These are phyloP conservation scores for Pseudogymnoascus sp. DNA, from an alignment of 2,329 filamentous ascomycete species.

Conservation along the genomic window DNA sequence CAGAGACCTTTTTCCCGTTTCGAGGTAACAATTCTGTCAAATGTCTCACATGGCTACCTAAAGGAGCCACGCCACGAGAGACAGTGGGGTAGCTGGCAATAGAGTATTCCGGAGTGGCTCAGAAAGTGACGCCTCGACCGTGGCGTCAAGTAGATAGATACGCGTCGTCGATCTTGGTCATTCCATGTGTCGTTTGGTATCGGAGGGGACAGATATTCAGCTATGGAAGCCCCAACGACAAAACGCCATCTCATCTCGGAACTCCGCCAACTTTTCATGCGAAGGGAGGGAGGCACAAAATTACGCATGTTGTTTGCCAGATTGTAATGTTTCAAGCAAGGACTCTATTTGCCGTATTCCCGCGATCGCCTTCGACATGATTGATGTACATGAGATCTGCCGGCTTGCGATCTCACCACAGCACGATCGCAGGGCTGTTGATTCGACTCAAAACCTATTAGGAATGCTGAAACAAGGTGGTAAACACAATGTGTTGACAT, in stretches of 20 bases:
- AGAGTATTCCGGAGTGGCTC: slow-evolving; percentile 5
- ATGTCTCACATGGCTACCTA: slow-evolving; percentile 5
- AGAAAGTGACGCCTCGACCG: slow-evolving; percentile 1
- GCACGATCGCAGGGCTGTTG: slow-evolving; percentile 2
- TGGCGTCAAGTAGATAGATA: slow-evolving; percentile 1
- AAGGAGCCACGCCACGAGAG: slow-evolving; percentile 3
- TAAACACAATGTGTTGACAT: slow-evolving; percentile 3
- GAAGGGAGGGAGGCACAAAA: background rate
- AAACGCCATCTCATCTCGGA: background rate
- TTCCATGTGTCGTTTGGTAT: background rate
- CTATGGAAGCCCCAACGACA: background rate
- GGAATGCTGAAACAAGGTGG: background rate
- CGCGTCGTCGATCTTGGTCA: slow-evolving; percentile 2
- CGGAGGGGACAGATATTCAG: background rate
- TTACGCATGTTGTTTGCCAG: background rate
- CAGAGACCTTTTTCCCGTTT: background rate
- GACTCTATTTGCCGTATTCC: background rate
- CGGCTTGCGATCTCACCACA: background rate
- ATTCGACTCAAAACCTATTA: background rate
- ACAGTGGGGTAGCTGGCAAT: slow-evolving; percentile 3
- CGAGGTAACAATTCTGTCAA: background rate
- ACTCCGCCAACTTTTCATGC: background rate
- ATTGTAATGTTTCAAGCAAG: slow-evolving; percentile 6
- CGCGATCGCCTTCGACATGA: background rate
- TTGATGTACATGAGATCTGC: slow-evolving; percentile 7